These are phyloP conservation scores for Tremellales sp. DNA, from an alignment of 1,284 basidiomycete genomes.

Conservation along the genomic window DNA sequence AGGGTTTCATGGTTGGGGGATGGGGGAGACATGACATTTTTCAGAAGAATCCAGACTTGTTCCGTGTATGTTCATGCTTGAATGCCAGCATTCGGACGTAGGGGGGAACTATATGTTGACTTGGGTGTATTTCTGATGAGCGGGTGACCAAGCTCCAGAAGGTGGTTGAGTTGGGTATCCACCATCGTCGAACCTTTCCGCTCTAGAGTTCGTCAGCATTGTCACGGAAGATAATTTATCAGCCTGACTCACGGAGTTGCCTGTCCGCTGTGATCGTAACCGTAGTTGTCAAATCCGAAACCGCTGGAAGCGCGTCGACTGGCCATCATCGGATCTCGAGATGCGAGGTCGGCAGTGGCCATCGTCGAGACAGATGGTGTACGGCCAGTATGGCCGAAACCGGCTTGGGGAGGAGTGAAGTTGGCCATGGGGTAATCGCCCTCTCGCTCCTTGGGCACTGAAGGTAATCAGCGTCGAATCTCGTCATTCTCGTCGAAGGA, in stretches of 20 bases:
- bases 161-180: neutral
- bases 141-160: neutral
- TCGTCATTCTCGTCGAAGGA: too few species aligned
- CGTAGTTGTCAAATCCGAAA: neutral
- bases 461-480: neutral
- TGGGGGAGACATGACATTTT: too few species aligned
- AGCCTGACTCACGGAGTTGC: neutral
- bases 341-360: conserved; percentile 37
- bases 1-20: too few species aligned
- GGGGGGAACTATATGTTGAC: neutral
- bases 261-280: neutral
- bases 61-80: too few species aligned
- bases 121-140: neutral
- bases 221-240: neutral
- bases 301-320: neutral
- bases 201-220: neutral
- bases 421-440: conserved; percentile 18
- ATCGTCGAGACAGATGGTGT: conserved; percentile 31
- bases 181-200: neutral
- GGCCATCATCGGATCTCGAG: conserved; percentile 1
- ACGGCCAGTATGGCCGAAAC: conserved; percentile 10
- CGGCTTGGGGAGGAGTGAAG: conserved; percentile 18
- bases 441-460: conserved; percentile 31
- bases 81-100: too few species aligned
- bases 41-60: too few species aligned